phyloP scores from a whole-genome alignment of 176 grass and related monocot species.

The Poa annua region DNA sequence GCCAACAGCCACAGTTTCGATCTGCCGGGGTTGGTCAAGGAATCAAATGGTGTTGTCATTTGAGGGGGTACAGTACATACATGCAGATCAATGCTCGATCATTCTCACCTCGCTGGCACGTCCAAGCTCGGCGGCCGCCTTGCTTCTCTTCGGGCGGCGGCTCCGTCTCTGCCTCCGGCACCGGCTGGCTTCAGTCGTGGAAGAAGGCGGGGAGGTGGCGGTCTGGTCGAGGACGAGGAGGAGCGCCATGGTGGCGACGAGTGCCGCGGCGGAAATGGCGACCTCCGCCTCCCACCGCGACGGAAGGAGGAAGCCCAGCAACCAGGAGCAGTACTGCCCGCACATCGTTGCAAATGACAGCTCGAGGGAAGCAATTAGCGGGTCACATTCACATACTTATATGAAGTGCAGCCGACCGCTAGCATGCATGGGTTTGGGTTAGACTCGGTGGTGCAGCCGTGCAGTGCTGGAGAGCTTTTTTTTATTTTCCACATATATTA shows the following conservation, averaged over 20 bases:
- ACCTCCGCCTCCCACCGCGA: slow-evolving; percentile 85
- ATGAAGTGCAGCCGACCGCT: not conserved
- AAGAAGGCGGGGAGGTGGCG: not conserved
- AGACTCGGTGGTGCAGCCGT: not conserved
- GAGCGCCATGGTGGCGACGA: slow-evolving; percentile 49
- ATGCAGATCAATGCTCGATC: not conserved
- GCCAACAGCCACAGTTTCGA: not conserved
- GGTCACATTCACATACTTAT: not conserved
- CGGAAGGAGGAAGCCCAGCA: slow-evolving; percentile 66
- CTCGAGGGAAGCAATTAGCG: slow-evolving; percentile 13
- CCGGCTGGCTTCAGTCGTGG: not conserved
- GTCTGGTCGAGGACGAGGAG: slow-evolving; percentile 55
- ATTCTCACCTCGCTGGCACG: slow-evolving; percentile 27
- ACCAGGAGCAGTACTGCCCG: slow-evolving; percentile 35
- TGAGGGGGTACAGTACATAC: not conserved
- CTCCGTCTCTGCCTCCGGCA: slow-evolving; percentile 12
- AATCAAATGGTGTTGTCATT: not conserved
- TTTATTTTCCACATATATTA: too few species aligned
- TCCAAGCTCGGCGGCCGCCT: slow-evolving; percentile 9
- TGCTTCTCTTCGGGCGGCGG: not conserved
- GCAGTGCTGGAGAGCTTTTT: too few species aligned
- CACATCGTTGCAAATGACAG: slow-evolving; percentile 23
- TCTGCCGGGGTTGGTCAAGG: slow-evolving; percentile 1
- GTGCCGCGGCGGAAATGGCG: slow-evolving; percentile 56
- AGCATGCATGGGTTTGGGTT: not conserved